Base-by-base conservation (phyloP, 805 yeast genomes). In the Danielia reshetovae region DNA sequence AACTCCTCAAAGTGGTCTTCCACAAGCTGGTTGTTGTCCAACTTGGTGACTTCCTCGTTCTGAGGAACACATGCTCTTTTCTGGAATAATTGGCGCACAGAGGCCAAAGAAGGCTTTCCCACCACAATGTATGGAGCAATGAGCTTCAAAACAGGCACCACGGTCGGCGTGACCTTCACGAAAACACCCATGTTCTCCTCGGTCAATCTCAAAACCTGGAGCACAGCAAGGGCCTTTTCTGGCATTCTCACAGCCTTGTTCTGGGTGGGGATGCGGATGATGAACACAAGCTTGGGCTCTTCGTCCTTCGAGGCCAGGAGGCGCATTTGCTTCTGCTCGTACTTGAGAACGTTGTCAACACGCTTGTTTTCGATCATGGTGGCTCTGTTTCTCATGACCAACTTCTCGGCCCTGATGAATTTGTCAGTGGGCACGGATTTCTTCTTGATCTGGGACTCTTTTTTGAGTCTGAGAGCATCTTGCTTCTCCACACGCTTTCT, bases 1-100 rank as follows among this genome's bases (percentile, higher is more conserved):
- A 68, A 63, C 26, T 57, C 60, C 32, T 59, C 62, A 42, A 85
- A 68, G 50, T 69, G 65, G 50, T 83, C 88, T 62, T 85, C 94
- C 34, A 85, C 80, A 26, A 79, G 60, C 49, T 77, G 79, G 65
- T 85, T 85, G 59, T 81, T 87, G 57, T 84, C 85, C 48, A 85
- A 62, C 39, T 77, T 72, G 25, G 72, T 59, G 30, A 57, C 63
- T 24, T 36, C 39, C 11, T 32, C 39, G 16, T 24, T 34, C 18
- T 43, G 45, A 62, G 52, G 24, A 23, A 81, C 72, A 31, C 75
- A 74, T 15, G 86, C 84, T 72, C 93, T 79, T 62, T 84, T 85
- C 58, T 81, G 90, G 50, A 85, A 68, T 38, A 85, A 62, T 40
- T 79, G 74, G 64, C 93, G 78, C 36, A 84, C 76, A 2, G 88